Base-by-base conservation (phyloP, 1,284 basidiomycete genomes). In the Limonomyces culmigenus region DNA sequence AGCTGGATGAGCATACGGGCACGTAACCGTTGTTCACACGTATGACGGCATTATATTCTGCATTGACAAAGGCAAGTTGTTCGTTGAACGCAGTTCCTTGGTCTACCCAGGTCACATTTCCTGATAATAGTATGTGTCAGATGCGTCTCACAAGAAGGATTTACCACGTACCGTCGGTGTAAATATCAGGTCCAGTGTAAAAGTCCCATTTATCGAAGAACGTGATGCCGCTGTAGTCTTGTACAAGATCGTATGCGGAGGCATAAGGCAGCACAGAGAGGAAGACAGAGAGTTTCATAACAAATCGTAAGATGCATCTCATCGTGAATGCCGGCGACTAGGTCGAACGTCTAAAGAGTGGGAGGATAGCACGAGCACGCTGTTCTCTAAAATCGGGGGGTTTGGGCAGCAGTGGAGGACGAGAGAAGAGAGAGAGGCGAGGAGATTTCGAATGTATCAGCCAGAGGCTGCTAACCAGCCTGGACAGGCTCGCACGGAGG, bases 201-300 rank as follows among this genome's bases (percentile, higher is more conserved):
- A 65, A 77, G 34, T 67, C 63, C 67, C 70, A 77, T 14, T 57
- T 53, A 41, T 70, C 58, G 48, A 77, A 76, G 52, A 77, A 79
- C 5, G 51, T 56, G 14, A 47, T 32, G 3, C 71, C 70, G 12
- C 62, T 55, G 43, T 72, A 70, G 39, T 68, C 63, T 35, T 58
- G 57, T 4, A 65, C 46, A 4, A 68, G 57, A 16, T 55, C 50
- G 43, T 65, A 72, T 29, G 29, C 36, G n/a, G n/a, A n/a, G n/a
- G n/a, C n/a, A n/a, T n/a, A n/a, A n/a, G n/a, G n/a, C n/a, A n/a
- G n/a, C n/a, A n/a, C n/a, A n/a, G n/a, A n/a, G n/a, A n/a, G n/a
- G n/a, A n/a, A n/a, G n/a, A n/a, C n/a, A n/a, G n/a, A n/a, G n/a
- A n/a, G n/a, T n/a, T n/a, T n/a, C n/a, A n/a, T n/a, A n/a, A n/a